Evolutionary conservation across 2,329 filamentous ascomycete species (phyloP).

Genomic region (Epichloe scottii): DNA sequence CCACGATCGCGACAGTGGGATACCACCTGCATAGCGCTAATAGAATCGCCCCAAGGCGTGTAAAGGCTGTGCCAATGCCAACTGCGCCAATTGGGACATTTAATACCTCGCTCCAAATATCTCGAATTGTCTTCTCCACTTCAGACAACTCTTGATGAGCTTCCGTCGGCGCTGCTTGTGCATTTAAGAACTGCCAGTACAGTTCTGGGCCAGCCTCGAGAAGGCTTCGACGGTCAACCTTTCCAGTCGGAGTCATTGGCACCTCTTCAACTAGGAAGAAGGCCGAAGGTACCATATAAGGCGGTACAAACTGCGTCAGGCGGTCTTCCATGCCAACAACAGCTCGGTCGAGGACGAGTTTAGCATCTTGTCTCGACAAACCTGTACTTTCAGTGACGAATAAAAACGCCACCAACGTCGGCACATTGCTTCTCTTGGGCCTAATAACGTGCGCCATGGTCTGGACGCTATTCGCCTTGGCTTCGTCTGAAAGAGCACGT

Average conservation of each 20-base stretch:
- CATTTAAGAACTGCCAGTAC: neutral
- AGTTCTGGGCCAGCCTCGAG: neutral
- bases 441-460: no score
- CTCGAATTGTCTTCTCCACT: neutral
- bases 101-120: neutral
- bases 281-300: neutral
- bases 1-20: constrained; percentile 23
- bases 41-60: constrained; percentile 21
- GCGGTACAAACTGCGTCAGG: no score
- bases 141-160: neutral
- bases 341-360: no score
- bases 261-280: neutral
- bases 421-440: no score
- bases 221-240: neutral
- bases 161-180: neutral
- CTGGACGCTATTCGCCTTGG: no score
- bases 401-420: no score
- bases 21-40: constrained; percentile 28
- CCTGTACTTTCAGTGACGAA: no score
- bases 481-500: no score
- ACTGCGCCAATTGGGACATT: neutral
- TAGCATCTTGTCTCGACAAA: no score
- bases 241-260: neutral
- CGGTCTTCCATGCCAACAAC: no score
- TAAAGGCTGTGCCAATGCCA: neutral